Evolutionary conservation across 1,139 yeast species (phyloP).

Genomic region (Nakaseomyces nivariensis): DNA sequence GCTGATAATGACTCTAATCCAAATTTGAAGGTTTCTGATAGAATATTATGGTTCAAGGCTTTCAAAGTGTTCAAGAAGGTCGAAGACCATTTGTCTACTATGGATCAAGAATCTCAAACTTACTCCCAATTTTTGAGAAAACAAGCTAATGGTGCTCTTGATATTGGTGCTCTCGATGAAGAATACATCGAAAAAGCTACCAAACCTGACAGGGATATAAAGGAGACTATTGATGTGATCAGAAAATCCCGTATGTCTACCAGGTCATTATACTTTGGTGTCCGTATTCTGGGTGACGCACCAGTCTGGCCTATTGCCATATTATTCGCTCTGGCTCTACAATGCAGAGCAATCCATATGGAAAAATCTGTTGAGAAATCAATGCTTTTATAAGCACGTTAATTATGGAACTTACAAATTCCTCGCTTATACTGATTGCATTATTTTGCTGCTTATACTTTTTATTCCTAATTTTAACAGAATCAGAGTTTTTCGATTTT

Average conservation of each 20-base stretch:
- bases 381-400: not conserved
- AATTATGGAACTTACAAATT: not conserved
- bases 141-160: constrained; percentile 46
- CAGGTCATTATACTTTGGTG: constrained; percentile 56
- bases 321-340: constrained; percentile 68
- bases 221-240: constrained; percentile 37
- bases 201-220: constrained; percentile 34
- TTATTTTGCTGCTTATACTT: no score
- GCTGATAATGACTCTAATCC: constrained; percentile 13
- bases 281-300: constrained; percentile 67
- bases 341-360: constrained; percentile 45
- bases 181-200: constrained; percentile 35
- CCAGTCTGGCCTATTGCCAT: constrained; percentile 79
- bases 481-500: no score
- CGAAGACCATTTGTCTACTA: constrained; percentile 41
- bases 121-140: constrained; percentile 45
- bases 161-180: constrained; percentile 37
- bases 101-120: constrained; percentile 35
- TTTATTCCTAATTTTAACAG: no score
- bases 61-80: constrained; percentile 42
- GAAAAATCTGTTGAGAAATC: constrained; percentile 2
- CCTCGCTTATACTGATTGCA: no score
- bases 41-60: constrained; percentile 32
- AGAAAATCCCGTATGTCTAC: constrained; percentile 42
- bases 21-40: constrained; percentile 28